These are phyloP conservation scores for Symbiodinium pilosum DNA, from an alignment of 73 alveolate genomes.

Conservation along the genomic window DNA sequence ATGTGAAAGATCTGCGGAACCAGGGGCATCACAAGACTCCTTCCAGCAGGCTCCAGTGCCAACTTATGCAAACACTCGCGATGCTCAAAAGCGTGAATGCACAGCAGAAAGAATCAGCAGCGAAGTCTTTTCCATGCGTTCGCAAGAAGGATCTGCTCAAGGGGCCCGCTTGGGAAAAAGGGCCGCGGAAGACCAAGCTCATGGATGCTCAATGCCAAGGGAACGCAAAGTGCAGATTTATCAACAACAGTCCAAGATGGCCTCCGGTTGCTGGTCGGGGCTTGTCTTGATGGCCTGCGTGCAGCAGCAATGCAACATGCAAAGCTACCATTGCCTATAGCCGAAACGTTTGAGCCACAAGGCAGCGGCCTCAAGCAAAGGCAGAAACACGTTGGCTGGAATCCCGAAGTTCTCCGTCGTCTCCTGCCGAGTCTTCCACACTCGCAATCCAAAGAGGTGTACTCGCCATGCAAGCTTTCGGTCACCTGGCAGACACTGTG, in stretches of 20 bases:
- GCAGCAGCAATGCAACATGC: not conserved
- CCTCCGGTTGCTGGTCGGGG: constrained; percentile 46
- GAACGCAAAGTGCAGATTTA: not conserved
- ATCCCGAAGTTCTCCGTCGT: constrained; percentile 76
- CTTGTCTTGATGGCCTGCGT: constrained; percentile 44
- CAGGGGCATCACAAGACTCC: no score
- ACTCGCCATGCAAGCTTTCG: not conserved
- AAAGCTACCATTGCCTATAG: not conserved
- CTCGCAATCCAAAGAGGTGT: not conserved
- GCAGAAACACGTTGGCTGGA: constrained; percentile 85
- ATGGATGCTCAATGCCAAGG: not conserved
- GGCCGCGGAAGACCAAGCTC: no score
- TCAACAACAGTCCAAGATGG: not conserved
- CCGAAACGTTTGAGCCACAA: not conserved
- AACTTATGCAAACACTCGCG: not conserved
- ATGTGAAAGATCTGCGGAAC: no score
- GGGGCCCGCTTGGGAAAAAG: no score
- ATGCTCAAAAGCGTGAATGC: not conserved
- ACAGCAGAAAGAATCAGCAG: not conserved
- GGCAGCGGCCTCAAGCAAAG: constrained; percentile 52
- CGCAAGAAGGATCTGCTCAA: no score
- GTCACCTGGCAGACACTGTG: constrained; percentile 6
- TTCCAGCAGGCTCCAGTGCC: no score
- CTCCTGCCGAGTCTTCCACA: constrained; percentile 13
- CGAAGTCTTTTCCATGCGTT: no score